phyloP scores from a whole-genome alignment of 495 filamentous ascomycete genomes.

The Hyphodiscus hymeniophilus region DNA sequence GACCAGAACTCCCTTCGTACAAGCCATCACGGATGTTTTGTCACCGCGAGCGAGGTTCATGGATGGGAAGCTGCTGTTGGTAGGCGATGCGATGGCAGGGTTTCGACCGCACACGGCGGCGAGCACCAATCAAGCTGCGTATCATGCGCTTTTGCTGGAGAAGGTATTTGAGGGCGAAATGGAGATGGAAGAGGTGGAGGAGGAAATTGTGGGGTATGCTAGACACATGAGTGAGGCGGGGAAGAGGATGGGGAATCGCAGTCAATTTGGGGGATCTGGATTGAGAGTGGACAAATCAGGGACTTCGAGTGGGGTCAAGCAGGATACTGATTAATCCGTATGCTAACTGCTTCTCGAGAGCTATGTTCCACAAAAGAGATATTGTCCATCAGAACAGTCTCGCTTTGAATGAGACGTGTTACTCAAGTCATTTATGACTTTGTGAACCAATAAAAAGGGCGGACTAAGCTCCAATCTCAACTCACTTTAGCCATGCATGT shows the following conservation, averaged over 20 bases:
- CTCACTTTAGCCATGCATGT: too few species aligned
- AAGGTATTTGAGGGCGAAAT: conserved; percentile 35
- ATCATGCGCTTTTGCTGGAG: conserved; percentile 36
- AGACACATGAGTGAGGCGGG: background rate
- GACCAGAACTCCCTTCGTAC: conserved; percentile 43
- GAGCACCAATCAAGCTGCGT: conserved; percentile 42
- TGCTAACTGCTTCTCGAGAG: too few species aligned
- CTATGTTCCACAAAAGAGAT: too few species aligned
- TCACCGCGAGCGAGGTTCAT: conserved; percentile 35
- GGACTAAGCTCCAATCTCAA: too few species aligned
- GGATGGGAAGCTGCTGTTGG: conserved; percentile 40
- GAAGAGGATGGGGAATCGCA: background rate
- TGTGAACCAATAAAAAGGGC: too few species aligned
- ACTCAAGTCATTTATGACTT: too few species aligned
- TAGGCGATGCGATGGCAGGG: conserved; percentile 48
- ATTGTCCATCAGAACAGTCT: too few species aligned
- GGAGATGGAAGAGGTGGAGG: background rate
- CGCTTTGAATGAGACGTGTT: too few species aligned
- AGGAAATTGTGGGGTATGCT: background rate
- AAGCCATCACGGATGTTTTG: conserved; percentile 46
- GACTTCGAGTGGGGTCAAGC: background rate
- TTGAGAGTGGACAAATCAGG: background rate
- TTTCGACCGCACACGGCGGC: conserved; percentile 50
- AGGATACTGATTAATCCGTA: too few species aligned
- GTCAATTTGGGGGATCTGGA: background rate